Conservation (phyloP, 345 rosid species). For the Salix exigua region DNA sequence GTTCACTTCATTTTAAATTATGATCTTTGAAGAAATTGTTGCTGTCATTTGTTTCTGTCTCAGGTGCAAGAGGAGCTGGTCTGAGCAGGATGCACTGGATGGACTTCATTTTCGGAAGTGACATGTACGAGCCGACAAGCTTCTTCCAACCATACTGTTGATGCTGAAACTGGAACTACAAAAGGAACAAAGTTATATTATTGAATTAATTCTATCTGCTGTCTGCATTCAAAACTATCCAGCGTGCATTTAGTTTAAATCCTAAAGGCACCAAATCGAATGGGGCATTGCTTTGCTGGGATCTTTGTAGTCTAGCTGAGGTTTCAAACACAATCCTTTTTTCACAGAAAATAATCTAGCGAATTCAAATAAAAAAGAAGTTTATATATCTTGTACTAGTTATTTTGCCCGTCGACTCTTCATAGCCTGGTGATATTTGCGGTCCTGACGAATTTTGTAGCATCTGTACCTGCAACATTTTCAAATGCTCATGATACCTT, state of each 20-base stretch:
- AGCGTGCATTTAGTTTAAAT: neutral
- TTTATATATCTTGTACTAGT: neutral
- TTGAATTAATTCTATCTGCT: neutral
- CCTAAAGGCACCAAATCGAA: neutral
- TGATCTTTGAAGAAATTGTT: neutral
- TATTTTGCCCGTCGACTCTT: neutral
- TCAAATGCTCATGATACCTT: too few relatives aligned
- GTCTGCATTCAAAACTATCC: neutral
- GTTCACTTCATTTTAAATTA: neutral
- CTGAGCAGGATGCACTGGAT: constrained; percentile 64
- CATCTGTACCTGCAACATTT: too few relatives aligned
- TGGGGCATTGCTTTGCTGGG: neutral
- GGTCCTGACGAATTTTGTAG: too few relatives aligned
- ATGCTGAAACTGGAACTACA: constrained; percentile 44
- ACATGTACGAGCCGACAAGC: constrained; percentile 56
- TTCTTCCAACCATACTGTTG: constrained; percentile 25
- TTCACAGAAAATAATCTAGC: neutral
- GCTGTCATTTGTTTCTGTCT: neutral
- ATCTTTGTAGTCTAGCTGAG: neutral
- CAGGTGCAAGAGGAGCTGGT: constrained; percentile 80
- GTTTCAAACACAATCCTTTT: neutral
- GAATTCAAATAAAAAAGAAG: neutral
- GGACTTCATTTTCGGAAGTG: constrained; percentile 75
- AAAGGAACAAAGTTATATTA: constrained; percentile 43
- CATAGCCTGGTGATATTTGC: too few relatives aligned